Evolutionary conservation across 768 basidiomycete species (phyloP).

Genomic region (Hydnomerulius pinastri): DNA sequence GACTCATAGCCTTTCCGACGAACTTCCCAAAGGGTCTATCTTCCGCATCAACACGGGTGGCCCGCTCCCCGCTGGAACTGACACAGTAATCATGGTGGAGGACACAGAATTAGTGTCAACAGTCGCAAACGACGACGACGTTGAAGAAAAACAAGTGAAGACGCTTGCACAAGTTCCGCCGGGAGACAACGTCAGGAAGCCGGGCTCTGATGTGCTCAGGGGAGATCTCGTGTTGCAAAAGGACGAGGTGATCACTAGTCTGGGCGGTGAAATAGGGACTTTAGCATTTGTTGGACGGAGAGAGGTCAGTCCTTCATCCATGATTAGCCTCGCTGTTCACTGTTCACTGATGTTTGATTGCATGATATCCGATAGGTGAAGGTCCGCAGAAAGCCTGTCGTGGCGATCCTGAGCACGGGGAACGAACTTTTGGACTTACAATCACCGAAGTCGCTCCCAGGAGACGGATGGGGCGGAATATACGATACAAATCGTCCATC

Average conservation of each 20-base stretch:
- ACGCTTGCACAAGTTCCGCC: conserved; percentile 59
- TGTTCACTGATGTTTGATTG: neutral
- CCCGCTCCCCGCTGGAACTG: conserved; percentile 71
- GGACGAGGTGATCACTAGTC: conserved; percentile 59
- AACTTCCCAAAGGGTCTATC: conserved; percentile 47
- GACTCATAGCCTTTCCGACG: conserved; percentile 33
- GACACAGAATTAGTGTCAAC: conserved; percentile 78
- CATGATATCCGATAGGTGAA: conserved; percentile 48
- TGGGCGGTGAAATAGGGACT: conserved; percentile 85
- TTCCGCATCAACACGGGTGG: conserved; percentile 84
- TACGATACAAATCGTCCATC: conserved; percentile 89
- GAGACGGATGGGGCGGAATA: conserved; percentile 64
- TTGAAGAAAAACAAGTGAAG: conserved; percentile 73
- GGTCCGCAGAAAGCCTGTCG: conserved; percentile 69
- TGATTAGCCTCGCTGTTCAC: neutral
- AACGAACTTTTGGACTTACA: conserved; percentile 77
- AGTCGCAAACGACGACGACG: conserved; percentile 39
- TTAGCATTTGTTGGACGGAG: conserved; percentile 75
- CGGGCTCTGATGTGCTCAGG: conserved; percentile 71
- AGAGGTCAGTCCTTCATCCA: conserved; percentile 47
- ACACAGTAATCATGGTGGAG: conserved; percentile 91
- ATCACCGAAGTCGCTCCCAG: conserved; percentile 33
- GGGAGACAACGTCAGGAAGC: conserved; percentile 72
- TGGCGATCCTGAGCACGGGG: conserved; percentile 84
- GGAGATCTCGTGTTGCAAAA: conserved; percentile 68